Base-by-base conservation (phyloP, 495 filamentous ascomycete genomes). In the Neurospora pannonica region DNA sequence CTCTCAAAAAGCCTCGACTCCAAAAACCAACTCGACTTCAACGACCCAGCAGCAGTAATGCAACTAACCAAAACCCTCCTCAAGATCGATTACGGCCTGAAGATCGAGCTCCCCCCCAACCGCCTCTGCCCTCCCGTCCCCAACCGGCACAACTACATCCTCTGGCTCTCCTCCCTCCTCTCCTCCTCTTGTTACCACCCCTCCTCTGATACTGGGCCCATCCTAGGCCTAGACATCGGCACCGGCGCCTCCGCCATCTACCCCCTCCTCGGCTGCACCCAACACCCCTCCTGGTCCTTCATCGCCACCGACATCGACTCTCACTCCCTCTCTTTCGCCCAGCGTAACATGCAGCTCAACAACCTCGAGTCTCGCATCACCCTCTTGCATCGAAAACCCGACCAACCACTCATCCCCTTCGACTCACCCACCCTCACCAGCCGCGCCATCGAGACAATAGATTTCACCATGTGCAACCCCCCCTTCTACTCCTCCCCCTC, bases 381-480 rank as follows among this genome's bases (percentile, higher is more conserved):
- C 9, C 81, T 97, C 3, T 73, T 92, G 0, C 80, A 86, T 38
- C 90, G 91, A 0, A 79, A 81, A 2, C 40, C 85, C 0, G 77
- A 83, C 7, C 88, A 86, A 71, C 71, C 83, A 0, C 84, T 98
- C 2, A 86, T 98, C 10, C n/a, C n/a, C n/a, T n/a, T n/a, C n/a
- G n/a, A n/a, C n/a, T n/a, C n/a, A n/a, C n/a, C n/a, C n/a, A n/a
- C n/a, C n/a, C n/a, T n/a, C n/a, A n/a, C n/a, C n/a, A n/a, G n/a
- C n/a, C n/a, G n/a, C n/a, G n/a, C n/a, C n/a, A n/a, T n/a, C n/a
- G n/a, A n/a, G n/a, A n/a, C n/a, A n/a, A n/a, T 97, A 42, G 93
- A 97, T 80, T 98, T 98, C 78, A 91, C 89, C 69, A 97, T 98
- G 90, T 94, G 91, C 82, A 99, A 99, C 77, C 96, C 96, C 1